phyloP scores from a whole-genome alignment of 352 stramenopile genomes.

The Phytopythium boreale region DNA sequence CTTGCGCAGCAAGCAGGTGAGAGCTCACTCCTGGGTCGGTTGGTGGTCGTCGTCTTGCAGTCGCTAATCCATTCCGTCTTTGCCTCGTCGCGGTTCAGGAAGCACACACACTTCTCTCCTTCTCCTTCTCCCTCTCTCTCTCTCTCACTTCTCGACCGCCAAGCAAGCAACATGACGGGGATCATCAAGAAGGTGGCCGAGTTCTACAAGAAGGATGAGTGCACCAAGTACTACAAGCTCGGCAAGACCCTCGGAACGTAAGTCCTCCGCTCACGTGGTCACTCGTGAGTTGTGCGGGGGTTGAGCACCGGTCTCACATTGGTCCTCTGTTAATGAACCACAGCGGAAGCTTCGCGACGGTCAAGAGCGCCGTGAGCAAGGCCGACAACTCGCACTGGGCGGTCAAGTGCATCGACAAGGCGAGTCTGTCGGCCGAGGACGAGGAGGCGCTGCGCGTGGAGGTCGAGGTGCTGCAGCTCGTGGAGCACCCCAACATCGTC shows the following conservation, averaged over 20 bases:
- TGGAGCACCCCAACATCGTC: constrained; percentile 88
- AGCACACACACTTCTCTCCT: not conserved
- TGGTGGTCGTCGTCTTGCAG: not conserved
- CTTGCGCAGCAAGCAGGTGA: constrained; percentile 7
- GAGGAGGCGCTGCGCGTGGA: constrained; percentile 80
- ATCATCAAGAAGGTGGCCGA: constrained; percentile 87
- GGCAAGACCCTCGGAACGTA: constrained; percentile 88
- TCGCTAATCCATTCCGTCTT: constrained; percentile 2
- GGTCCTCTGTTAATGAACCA: not conserved
- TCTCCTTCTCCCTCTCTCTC: not conserved
- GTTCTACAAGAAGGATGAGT: constrained; percentile 89
- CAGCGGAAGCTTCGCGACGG: constrained; percentile 83
- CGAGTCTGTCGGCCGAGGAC: constrained; percentile 73
- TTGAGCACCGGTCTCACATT: not conserved
- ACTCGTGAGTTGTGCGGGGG: not conserved
- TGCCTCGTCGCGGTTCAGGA: not conserved
- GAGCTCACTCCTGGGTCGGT: too few relatives aligned
- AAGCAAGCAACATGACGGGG: constrained; percentile 40
- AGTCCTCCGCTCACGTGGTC: constrained; percentile 12
- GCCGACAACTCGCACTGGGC: constrained; percentile 75
- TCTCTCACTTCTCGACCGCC: not conserved
- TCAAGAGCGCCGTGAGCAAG: constrained; percentile 81
- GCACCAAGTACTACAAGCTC: constrained; percentile 89
- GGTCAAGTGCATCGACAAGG: constrained; percentile 86
- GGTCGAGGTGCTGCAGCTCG: constrained; percentile 77